These are phyloP conservation scores for Kappamyces sp. DNA, from an alignment of 192 early-diverging fungal genomes.

Conservation along the genomic window DNA sequence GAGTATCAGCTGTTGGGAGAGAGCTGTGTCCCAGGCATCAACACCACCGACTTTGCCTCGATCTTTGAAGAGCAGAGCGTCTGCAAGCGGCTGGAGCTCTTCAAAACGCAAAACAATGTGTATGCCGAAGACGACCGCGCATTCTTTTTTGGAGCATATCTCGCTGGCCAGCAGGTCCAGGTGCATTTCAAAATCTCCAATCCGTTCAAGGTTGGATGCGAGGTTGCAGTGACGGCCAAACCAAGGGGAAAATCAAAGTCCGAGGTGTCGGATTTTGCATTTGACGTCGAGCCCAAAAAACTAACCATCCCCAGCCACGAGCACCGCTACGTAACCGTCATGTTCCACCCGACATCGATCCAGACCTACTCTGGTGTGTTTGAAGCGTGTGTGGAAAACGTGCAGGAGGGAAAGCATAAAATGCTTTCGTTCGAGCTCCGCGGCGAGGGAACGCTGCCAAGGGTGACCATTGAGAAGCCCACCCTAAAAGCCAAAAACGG, in stretches of 20 bases:
- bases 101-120: conserved; percentile 45
- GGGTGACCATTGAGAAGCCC: conserved; percentile 46
- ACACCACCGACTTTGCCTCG: conserved; percentile 48
- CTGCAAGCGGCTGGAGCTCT: conserved; percentile 54
- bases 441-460: conserved; percentile 56
- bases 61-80: conserved; percentile 61
- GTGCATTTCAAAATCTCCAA: conserved; percentile 58
- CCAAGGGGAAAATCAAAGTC: conserved; percentile 42
- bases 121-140: conserved; percentile 59
- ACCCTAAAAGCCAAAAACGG: conserved; percentile 32
- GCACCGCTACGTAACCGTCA: conserved; percentile 43
- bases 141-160: conserved; percentile 53
- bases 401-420: conserved; percentile 39
- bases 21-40: conserved; percentile 56
- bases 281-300: conserved; percentile 56
- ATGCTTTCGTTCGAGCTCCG: conserved; percentile 49
- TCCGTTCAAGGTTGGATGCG: conserved; percentile 57
- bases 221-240: conserved; percentile 41
- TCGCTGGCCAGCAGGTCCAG: conserved; percentile 51
- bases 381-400: conserved; percentile 56
- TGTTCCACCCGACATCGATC: conserved; percentile 55
- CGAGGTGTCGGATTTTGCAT: conserved; percentile 51
- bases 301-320: conserved; percentile 56
- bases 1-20: conserved; percentile 54
- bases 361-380: conserved; percentile 55